Evolutionary conservation across 345 rosid species (phyloP).

Genomic region (Microthlaspi erraticum): DNA sequence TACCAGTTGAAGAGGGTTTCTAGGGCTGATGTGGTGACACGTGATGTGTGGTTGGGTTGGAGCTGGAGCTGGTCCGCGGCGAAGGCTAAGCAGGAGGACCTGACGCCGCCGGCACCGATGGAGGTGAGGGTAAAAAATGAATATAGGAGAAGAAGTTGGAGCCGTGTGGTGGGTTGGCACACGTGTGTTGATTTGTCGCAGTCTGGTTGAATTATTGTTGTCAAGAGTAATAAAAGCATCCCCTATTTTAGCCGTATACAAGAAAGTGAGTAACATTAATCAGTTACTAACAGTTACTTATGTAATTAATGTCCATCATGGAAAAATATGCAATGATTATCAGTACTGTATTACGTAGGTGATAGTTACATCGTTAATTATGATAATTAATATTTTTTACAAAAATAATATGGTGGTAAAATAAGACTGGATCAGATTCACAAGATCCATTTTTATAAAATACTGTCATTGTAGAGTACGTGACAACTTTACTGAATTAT

Average conservation of each 20-base stretch:
- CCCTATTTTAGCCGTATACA: slow-evolving; percentile 42
- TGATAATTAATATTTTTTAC: background rate
- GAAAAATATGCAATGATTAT: background rate
- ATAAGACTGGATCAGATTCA: background rate
- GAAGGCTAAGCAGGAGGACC: slow-evolving; percentile 61
- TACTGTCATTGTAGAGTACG: background rate
- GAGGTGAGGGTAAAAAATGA: slow-evolving; percentile 54
- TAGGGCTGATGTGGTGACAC: slow-evolving; percentile 27
- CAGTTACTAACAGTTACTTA: background rate
- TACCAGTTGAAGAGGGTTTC: slow-evolving; percentile 62
- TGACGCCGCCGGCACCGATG: slow-evolving; percentile 64
- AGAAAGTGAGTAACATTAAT: background rate
- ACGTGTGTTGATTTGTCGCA: slow-evolving; percentile 38
- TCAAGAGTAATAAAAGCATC: slow-evolving; percentile 48
- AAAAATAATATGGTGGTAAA: background rate
- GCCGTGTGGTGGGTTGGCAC: slow-evolving; percentile 40
- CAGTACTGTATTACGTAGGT: background rate
- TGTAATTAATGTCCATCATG: background rate
- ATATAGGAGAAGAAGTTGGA: slow-evolving; percentile 46
- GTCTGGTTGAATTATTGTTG: slow-evolving; percentile 46
- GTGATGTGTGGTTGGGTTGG: slow-evolving; percentile 9
- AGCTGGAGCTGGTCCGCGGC: slow-evolving; percentile 64
- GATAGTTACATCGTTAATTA: background rate
- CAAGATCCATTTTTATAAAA: background rate
- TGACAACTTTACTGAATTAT: background rate